Evolutionary conservation across 208 protist genomes (phyloP), one percentile per base, ranked within the genome.

Genomic region (Entamoeba histolytica): DNA sequence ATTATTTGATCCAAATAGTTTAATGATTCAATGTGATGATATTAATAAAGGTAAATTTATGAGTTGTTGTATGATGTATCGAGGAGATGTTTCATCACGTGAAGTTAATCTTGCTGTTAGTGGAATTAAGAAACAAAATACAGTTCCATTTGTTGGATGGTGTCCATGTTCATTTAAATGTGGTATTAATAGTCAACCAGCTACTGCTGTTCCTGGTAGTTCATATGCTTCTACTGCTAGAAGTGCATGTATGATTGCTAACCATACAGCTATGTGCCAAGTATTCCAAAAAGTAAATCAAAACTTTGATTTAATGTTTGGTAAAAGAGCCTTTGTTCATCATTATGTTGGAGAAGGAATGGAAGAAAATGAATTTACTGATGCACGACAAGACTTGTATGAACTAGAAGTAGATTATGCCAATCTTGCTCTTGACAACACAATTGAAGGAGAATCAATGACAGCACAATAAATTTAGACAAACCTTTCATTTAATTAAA

Each of bases 101-200:
- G 96, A 96, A 61, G 96, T 96, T 91, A 96, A 95, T 94, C 94
- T 95, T 8, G 94, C 96, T 51, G 95, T 96, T 52, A 95, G 94
- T 39, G 95, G 94, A 93, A 96, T 96, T 93, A 96, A 96, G 95
- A 96, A 95, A 78, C 96, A 96, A 95, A 92, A 96, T 39, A 96
- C 95, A 92, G 96, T 96, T 78, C 96, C 96, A 94, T 96, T 96
- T 91, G 96, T 96, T 57, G 96, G 96, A 94, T 96, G 95, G 95
- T 96, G 95, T 92, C 96, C 96, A 47, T 96, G 96, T 50, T 95
- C 95, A 91, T 97, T 96, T 95, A 97, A 97, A 94, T 95, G 97
- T 95, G 98, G 98, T 95, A 98, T 99, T 96, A 99, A 99, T 97
- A 98, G 98, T 95, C 96, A 98, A 93, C 95, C 97, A 12, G 98